phyloP scores from a whole-genome alignment of 352 stramenopile species.

The Pythium biforme region DNA sequence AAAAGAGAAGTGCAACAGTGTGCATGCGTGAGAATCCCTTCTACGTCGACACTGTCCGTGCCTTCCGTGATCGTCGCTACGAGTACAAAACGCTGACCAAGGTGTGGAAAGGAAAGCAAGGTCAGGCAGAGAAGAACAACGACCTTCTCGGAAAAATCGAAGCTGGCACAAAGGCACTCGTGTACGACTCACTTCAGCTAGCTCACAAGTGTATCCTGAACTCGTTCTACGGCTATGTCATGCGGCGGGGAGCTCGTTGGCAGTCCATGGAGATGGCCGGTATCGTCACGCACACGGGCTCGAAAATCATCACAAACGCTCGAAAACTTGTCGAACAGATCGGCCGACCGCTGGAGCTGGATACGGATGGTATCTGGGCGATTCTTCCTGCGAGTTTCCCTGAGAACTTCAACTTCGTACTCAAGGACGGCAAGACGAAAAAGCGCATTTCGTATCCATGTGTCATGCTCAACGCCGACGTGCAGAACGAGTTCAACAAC shows the following conservation, averaged over 20 bases:
- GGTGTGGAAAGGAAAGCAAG: slow-evolving; percentile 86
- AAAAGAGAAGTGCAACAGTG: slow-evolving; percentile 94
- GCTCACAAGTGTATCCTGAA: slow-evolving; percentile 99
- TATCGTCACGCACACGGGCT: slow-evolving; percentile 99
- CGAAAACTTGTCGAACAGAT: slow-evolving; percentile 93
- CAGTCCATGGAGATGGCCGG: slow-evolving; percentile 99
- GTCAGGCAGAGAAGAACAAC: slow-evolving; percentile 73
- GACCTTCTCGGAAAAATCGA: slow-evolving; percentile 86
- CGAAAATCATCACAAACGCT: slow-evolving; percentile 97
- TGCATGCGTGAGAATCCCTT: slow-evolving; percentile 99
- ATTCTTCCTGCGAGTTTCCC: slow-evolving; percentile 98
- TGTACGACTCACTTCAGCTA: slow-evolving; percentile 99
- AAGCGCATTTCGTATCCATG: slow-evolving; percentile 97
- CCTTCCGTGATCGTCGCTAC: slow-evolving; percentile 98
- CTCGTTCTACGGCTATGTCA: slow-evolving; percentile 99
- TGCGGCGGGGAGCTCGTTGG: slow-evolving; percentile 98
- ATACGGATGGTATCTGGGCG: slow-evolving; percentile 99
- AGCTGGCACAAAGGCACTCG: slow-evolving; percentile 85
- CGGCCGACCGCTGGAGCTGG: slow-evolving; percentile 96
- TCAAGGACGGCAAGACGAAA: slow-evolving; percentile 60
- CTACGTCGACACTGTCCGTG: slow-evolving; percentile 99
- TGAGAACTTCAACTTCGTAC: slow-evolving; percentile 94
- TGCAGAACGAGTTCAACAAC: slow-evolving; percentile 98
- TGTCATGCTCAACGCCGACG: slow-evolving; percentile 99
- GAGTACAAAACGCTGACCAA: slow-evolving; percentile 99